phyloP scores from a whole-genome alignment of 2,329 filamentous ascomycete genomes.

The Aspergillus puulaauensis region DNA sequence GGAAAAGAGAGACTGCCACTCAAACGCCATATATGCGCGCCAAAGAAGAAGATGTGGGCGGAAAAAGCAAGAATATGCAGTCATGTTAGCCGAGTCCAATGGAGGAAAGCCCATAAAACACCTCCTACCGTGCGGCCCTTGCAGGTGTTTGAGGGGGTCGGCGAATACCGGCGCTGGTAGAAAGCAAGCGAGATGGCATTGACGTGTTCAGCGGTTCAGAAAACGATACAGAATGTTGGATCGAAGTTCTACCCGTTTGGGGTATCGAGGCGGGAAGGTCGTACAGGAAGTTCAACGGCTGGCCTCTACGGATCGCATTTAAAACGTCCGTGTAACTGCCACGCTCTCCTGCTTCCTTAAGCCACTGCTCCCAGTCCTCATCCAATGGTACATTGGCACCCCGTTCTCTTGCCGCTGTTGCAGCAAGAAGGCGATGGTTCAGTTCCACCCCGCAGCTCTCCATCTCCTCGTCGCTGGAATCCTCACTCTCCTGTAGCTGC shows the following conservation, averaged over 20 bases:
- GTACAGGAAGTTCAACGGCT: conserved; percentile 33
- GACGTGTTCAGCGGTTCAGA: conserved; percentile 25
- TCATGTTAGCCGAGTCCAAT: neutral
- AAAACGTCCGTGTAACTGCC: conserved; percentile 45
- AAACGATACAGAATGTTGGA: conserved; percentile 18
- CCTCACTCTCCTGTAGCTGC: conserved; percentile 37
- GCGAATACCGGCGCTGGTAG: conserved; percentile 22
- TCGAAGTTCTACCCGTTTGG: conserved; percentile 17
- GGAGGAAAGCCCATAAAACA: neutral
- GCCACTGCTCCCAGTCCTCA: conserved; percentile 57
- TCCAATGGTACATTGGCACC: conserved; percentile 47
- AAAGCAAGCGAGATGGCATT: conserved; percentile 21
- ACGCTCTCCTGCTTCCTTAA: conserved; percentile 57
- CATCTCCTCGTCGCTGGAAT: conserved; percentile 47
- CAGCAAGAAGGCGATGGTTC: conserved; percentile 54
- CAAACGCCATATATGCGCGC: conserved; percentile 25
- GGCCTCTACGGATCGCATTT: conserved; percentile 37
- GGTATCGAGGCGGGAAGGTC: conserved; percentile 23
- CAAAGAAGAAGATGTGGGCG: conserved; percentile 8
- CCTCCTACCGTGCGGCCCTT: conserved; percentile 26
- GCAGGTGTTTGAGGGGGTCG: conserved; percentile 24
- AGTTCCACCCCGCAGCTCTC: conserved; percentile 53
- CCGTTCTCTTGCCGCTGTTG: conserved; percentile 53
- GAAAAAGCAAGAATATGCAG: conserved; percentile 1
- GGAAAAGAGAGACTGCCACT: conserved; percentile 14